phyloP scores from a whole-genome alignment of 1,284 basidiomycete genomes.

The Singerocomus rubriflavus region DNA sequence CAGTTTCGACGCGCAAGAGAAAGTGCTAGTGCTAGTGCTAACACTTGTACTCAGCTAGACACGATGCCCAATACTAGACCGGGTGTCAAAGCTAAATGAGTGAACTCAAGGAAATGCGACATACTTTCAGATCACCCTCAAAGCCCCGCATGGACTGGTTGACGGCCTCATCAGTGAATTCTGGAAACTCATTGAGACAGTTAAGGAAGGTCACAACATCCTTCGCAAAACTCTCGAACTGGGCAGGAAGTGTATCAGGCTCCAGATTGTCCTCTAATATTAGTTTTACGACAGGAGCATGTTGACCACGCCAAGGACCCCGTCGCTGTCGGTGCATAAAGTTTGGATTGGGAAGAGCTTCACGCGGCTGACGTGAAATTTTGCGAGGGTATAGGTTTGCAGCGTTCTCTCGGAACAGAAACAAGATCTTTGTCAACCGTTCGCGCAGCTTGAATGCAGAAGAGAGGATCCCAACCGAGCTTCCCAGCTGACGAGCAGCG shows the following conservation, averaged over 20 bases:
- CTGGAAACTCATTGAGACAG: conserved; percentile 55
- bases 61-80: conserved; percentile 35
- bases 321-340: conserved; percentile 36
- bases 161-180: conserved; percentile 54
- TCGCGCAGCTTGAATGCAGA: conserved; percentile 35
- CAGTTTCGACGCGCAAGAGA: conserved; percentile 6
- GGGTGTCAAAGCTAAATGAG: conserved; percentile 13
- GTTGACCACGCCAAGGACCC: conserved; percentile 32
- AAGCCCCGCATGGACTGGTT: conserved; percentile 50
- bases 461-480: conserved; percentile 35
- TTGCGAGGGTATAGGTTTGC: conserved; percentile 33
- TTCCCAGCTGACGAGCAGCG: conserved; percentile 35
- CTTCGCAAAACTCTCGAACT: conserved; percentile 45
- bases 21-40: conserved; percentile 10
- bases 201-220: conserved; percentile 52
- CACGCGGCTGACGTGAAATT: conserved; percentile 31
- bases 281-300: conserved; percentile 29
- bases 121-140: conserved; percentile 51
- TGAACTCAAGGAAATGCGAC: conserved; percentile 2
- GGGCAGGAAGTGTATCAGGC: conserved; percentile 30
- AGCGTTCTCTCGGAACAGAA: conserved; percentile 36
- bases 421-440: conserved; percentile 35
- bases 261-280: conserved; percentile 32
- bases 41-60: conserved; percentile 35
- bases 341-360: conserved; percentile 35